Evolutionary conservation across 495 filamentous ascomycete species (phyloP).

Genomic region (Penicillium coprophilum): DNA sequence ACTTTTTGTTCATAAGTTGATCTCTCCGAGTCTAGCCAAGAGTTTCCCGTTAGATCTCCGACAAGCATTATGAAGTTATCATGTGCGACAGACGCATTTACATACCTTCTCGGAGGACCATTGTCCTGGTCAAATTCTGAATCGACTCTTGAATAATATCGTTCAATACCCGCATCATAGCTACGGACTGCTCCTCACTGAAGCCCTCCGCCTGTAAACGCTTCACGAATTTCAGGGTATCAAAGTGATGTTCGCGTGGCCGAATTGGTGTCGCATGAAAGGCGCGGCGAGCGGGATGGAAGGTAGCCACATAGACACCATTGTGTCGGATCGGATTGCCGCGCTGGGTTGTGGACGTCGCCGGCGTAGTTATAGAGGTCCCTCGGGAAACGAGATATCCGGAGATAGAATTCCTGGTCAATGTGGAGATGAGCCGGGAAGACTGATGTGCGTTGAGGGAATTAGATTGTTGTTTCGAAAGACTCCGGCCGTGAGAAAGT

Average conservation of each 20-base stretch:
- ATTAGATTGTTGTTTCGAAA: constrained; percentile 28
- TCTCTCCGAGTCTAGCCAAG: constrained; percentile 49
- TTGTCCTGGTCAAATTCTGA: constrained; percentile 95
- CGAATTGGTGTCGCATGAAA: constrained; percentile 69
- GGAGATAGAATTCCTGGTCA: constrained; percentile 13
- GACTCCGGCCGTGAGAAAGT: constrained; percentile 24
- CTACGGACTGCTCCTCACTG: constrained; percentile 89
- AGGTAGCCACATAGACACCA: constrained; percentile 49
- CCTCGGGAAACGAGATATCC: constrained; percentile 26
- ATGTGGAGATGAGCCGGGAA: constrained; percentile 27
- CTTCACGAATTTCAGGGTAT: constrained; percentile 96
- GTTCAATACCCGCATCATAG: constrained; percentile 95
- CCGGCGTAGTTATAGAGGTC: constrained; percentile 14
- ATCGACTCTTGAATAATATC: constrained; percentile 98
- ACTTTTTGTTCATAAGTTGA: constrained; percentile 98
- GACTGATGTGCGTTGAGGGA: constrained; percentile 14
- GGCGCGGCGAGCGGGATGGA: constrained; percentile 44
- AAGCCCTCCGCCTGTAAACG: constrained; percentile 88
- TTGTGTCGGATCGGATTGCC: constrained; percentile 43
- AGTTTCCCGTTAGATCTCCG: constrained; percentile 1
- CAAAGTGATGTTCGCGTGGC: constrained; percentile 87
- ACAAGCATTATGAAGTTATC: neutral
- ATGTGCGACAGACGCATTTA: neutral
- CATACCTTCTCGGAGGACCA: constrained; percentile 90
- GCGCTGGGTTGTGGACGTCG: constrained; percentile 20